phyloP scores from a whole-genome alignment of 2,329 filamentous ascomycete species.

The Nemania abortiva region DNA sequence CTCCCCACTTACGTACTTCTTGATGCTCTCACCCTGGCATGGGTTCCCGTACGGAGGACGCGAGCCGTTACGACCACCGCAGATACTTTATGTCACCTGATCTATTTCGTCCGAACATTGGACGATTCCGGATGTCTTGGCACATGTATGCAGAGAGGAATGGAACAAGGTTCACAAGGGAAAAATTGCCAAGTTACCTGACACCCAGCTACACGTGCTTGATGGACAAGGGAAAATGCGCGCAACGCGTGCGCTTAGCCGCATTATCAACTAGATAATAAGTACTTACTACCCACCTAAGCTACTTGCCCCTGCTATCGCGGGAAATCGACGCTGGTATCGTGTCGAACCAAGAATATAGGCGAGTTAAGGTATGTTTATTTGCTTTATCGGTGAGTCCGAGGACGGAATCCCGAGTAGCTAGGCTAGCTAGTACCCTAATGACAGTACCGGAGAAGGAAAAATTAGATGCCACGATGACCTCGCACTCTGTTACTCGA shows the following conservation, averaged over 20 bases:
- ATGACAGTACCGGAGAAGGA: no score
- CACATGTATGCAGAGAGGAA: neutral
- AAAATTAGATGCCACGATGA: no score
- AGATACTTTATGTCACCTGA: neutral
- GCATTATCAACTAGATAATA: no score
- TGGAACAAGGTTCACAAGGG: neutral
- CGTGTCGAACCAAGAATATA: no score
- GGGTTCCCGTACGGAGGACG: neutral
- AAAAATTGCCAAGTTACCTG: neutral
- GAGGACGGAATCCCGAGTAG: no score
- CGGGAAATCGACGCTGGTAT: no score
- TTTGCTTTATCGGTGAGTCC: no score
- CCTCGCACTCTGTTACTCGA: neutral
- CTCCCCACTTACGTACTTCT: neutral
- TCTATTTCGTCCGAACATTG: neutral
- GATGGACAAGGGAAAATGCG: no score
- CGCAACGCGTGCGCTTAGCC: no score
- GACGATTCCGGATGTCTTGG: neutral
- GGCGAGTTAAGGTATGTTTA: no score
- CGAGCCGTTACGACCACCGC: neutral
- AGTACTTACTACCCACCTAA: neutral
- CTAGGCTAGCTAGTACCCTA: neutral
- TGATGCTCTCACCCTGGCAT: neutral
- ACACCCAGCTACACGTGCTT: neutral
- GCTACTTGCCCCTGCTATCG: no score